Evolutionary conservation across 306 rosid species (phyloP).

Genomic region (Gillenia trifoliata): DNA sequence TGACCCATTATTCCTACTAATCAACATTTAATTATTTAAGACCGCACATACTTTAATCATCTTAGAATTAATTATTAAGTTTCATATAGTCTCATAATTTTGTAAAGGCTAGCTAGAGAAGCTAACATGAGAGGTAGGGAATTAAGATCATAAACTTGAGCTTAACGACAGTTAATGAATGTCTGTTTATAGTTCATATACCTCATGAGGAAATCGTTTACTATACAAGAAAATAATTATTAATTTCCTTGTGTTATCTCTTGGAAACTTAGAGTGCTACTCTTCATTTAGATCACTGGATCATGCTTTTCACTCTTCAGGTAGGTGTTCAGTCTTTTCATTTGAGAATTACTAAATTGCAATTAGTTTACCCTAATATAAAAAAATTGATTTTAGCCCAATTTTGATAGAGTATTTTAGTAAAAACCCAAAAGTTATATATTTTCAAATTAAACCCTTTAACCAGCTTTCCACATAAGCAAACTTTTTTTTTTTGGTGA

Average conservation of each 20-base stretch:
- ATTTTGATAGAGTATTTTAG: too few species aligned
- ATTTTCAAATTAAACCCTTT: too few species aligned
- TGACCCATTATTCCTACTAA: neutral
- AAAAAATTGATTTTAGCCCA: too few species aligned
- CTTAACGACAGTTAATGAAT: neutral
- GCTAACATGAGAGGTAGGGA: too few species aligned
- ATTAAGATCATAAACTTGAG: neutral
- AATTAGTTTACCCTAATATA: too few species aligned
- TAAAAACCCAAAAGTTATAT: too few species aligned
- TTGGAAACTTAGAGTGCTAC: neutral
- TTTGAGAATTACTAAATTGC: neutral
- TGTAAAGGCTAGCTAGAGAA: too few species aligned
- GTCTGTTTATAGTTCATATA: neutral
- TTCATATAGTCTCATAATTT: neutral
- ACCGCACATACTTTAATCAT: neutral
- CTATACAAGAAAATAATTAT: neutral
- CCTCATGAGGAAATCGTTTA: neutral
- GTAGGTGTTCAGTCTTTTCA: neutral
- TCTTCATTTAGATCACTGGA: neutral
- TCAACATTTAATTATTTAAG: neutral
- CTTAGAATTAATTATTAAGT: neutral
- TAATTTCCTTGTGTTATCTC: neutral
- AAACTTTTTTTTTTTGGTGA: too few species aligned
- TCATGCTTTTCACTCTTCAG: slow-evolving; percentile 1
- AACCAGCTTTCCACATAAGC: too few species aligned